Base-by-base conservation (phyloP, 2,329 filamentous ascomycete genomes). In the Aureobasidium sp. region DNA sequence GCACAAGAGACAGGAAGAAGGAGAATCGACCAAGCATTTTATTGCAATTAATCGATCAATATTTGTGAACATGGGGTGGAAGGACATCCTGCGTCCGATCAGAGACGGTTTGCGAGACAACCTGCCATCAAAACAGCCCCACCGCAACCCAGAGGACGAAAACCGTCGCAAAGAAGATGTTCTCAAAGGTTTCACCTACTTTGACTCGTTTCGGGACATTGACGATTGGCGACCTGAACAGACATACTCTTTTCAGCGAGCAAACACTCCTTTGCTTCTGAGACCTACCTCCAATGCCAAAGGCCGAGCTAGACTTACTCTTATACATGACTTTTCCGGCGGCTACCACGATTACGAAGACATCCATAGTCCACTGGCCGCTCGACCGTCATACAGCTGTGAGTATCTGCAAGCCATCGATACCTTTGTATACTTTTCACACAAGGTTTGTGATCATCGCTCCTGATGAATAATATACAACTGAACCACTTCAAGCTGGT, bases 391-490 rank as follows among this genome's bases (percentile, higher is more conserved):
- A 16, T 79, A 79, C 64, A 69, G 70, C 2, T 76, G 76, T 67
- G 71, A 78, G 64, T 75, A 78, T 61, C 70, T 79, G 41, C 75
- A 78, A 65, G 74, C 70, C 61, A 70, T 79, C 16, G 72, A 76
- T 44, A 70, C 69, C 1, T 79, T 79, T 63, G 68, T 78, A n/a
- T 80, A 79, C 65, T 79, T 80, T 62, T 78, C 77, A 1, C 77
- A 79, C 65, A 77, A 62, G 61, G 61, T 62, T n/a, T 39, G 61
- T 34, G 4, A 29, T 5, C 9, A 47, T 11, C 7, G 5, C 3
- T 30, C 45, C 34, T 25, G 6, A 39, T 30, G 25, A 6, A 21
- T 9, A 25, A 6, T 15, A 13, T 25, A n/a, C n/a, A 29, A 21
- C 44, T 59, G 21, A 59, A 30, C 32, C 21, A 7, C 25, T 27